Base-by-base conservation (phyloP, 2,329 filamentous ascomycete genomes). In the Ophiostoma populinum region DNA sequence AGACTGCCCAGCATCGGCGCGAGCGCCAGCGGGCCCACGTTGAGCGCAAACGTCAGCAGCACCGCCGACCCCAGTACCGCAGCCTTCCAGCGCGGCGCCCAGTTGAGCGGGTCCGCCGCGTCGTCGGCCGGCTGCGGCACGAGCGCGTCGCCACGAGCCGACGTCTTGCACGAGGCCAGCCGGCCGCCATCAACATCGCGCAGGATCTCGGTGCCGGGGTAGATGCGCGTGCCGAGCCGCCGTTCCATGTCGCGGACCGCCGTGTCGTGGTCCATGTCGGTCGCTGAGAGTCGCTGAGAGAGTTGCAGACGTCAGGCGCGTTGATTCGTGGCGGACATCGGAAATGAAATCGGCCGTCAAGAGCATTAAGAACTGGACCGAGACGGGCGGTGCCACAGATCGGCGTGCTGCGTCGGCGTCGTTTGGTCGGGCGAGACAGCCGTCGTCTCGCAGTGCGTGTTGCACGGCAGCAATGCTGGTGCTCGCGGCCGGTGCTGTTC, bases 1-100 rank as follows among this genome's bases (percentile, higher is more conserved):
- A 72, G 59, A 34, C 67, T 56, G 1, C 59, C 61, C 49, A 77
- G 74, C 65, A 74, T 71, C 8, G 73, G 56, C 43, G 44, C 63
- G 43, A 50, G 51, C 32, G 54, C 56, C 51, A 56, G 56, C 12
- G 39, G 39, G 41, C 44, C 55, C 33, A 62, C 55, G 6, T 59
- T 56, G 42, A 55, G 51, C 13, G 47, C 46, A 43, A 63, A 61
- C n/a, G 54, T 54, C 24, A 61, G 46, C 60, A 51, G 31, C 3
- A 49, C 51, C 5, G 51, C 45, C 22, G 47, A 48, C 18, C 48
- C 45, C 22, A 56, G 52, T 1, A 51, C 43, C 16, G 47, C 44
- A 26, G 51, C 50, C 42, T 67, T 67, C 53, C 61, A 63, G 44
- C 50, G 52, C n/a, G 45, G 47, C 5, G 55, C 55, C 62, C 62